A percentile compares a stretch with the other conserved stretches of the same genome.
These are phyloP conservation scores for Pseudozyma thailandica DNA, from an alignment of 1,284 basidiomycete genomes.

Conservation along the genomic window DNA sequence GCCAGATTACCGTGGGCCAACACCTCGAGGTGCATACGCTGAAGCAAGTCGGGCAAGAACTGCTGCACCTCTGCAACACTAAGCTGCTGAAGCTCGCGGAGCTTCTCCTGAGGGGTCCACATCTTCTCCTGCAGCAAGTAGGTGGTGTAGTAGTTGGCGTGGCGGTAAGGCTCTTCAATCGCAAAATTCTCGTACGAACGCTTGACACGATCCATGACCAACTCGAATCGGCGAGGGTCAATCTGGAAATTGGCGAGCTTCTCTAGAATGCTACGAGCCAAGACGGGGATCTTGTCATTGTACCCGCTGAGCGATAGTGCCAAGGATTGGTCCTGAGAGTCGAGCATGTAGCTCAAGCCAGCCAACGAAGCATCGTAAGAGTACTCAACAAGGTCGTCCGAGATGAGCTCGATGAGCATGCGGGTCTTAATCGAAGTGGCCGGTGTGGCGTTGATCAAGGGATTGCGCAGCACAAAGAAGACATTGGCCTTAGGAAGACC, in stretches of 20 bases:
- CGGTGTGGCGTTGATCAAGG: conserved; percentile 67
- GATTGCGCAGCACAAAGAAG: conserved; percentile 64
- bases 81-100: conserved; percentile 81
- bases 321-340: conserved; percentile 77
- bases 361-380: conserved; percentile 93
- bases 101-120: conserved; percentile 84
- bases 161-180: conserved; percentile 82
- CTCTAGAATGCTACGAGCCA: conserved; percentile 81
- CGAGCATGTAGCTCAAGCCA: conserved; percentile 82
- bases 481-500: conserved; percentile 67
- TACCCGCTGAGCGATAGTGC: conserved; percentile 83
- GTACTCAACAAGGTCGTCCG: conserved; percentile 88
- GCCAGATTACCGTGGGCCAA: conserved; percentile 87
- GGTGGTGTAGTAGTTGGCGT: conserved; percentile 82
- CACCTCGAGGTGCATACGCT: conserved; percentile 78
- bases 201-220: conserved; percentile 82
- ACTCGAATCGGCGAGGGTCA: conserved; percentile 78
- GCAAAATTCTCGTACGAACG: conserved; percentile 77
- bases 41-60: conserved; percentile 77
- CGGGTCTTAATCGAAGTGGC: conserved; percentile 70
- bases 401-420: conserved; percentile 86
- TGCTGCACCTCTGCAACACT: conserved; percentile 78
- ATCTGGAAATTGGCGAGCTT: conserved; percentile 78
- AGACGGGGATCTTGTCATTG: conserved; percentile 88
- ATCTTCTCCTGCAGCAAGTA: conserved; percentile 78